Conservation (phyloP, 192 early-diverging fungal genomes). For the Rhizophlyctis rosea region DNA sequence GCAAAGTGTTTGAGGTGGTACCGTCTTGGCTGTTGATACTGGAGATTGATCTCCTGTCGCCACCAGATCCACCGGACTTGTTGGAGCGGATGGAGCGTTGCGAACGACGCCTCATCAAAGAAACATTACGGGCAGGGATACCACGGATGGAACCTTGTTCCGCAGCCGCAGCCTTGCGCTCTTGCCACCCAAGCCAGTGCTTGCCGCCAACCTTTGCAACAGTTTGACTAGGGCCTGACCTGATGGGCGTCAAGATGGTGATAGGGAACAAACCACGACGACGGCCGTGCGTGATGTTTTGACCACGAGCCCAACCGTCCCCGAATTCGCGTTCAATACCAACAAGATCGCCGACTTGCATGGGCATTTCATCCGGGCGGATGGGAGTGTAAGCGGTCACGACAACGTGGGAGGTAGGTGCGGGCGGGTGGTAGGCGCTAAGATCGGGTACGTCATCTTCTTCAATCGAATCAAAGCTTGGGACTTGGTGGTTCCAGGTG, state of each 20-base stretch:
- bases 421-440: conserved; percentile 39
- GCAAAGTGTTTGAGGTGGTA: not conserved
- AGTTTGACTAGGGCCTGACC: conserved; percentile 43
- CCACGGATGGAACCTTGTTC: not conserved
- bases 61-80: not conserved
- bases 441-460: conserved; percentile 47
- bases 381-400: conserved; percentile 30
- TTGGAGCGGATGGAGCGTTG: conserved; percentile 2
- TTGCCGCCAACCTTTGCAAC: conserved; percentile 28
- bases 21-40: not conserved
- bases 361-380: conserved; percentile 41
- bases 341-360: conserved; percentile 53
- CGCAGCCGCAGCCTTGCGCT: not conserved
- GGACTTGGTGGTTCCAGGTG: not conserved
- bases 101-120: not conserved
- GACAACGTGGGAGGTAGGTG: conserved; percentile 51
- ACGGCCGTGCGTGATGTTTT: conserved; percentile 49
- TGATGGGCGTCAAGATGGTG: conserved; percentile 42
- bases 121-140: not conserved
- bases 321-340: conserved; percentile 49
- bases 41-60: not conserved
- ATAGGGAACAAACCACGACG: conserved; percentile 53
- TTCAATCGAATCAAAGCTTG: conserved; percentile 8
- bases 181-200: conserved; percentile 9
- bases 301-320: conserved; percentile 55